Evolutionary conservation across 2,329 filamentous ascomycete species (phyloP).

Genomic region (Achaetomium macrosporum): DNA sequence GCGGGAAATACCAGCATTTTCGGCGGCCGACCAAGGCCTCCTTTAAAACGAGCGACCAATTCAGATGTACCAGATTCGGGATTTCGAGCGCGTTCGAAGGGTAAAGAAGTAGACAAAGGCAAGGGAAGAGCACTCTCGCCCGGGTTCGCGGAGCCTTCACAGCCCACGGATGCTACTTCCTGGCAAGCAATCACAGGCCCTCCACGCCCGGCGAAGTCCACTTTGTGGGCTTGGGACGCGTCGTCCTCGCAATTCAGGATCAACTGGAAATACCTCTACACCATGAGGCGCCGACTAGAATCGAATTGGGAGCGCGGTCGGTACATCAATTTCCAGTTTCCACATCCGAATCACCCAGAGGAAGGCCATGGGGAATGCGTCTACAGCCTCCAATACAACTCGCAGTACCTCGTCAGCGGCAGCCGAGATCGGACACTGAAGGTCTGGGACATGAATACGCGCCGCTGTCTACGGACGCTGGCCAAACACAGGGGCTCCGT

Average conservation of each 20-base stretch:
- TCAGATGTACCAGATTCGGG: constrained; percentile 33
- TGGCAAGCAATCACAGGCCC: constrained; percentile 28
- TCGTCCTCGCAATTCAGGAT: constrained; percentile 53
- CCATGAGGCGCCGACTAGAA: constrained; percentile 77
- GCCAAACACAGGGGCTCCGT: constrained; percentile 78
- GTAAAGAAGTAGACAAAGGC: constrained; percentile 29
- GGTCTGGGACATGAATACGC: constrained; percentile 83
- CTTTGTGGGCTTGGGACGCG: constrained; percentile 47
- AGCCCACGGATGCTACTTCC: constrained; percentile 25
- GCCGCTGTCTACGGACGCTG: constrained; percentile 65
- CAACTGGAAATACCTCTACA: constrained; percentile 92
- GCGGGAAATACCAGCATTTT: constrained; percentile 27
- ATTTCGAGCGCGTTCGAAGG: constrained; percentile 29
- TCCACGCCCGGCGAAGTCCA: constrained; percentile 37
- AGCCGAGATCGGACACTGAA: constrained; percentile 84
- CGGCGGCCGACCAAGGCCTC: constrained; percentile 22
- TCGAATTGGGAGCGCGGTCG: constrained; percentile 84
- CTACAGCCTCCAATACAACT: constrained; percentile 86
- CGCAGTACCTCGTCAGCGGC: constrained; percentile 83
- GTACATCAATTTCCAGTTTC: constrained; percentile 82
- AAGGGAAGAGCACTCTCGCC: constrained; percentile 27
- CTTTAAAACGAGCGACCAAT: constrained; percentile 23
- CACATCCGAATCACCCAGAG: constrained; percentile 70
- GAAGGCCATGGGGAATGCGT: constrained; percentile 91
- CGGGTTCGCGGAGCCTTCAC: constrained; percentile 4